These are phyloP conservation scores for Zangia roseola DNA, from an alignment of 768 basidiomycete species.

Conservation along the genomic window DNA sequence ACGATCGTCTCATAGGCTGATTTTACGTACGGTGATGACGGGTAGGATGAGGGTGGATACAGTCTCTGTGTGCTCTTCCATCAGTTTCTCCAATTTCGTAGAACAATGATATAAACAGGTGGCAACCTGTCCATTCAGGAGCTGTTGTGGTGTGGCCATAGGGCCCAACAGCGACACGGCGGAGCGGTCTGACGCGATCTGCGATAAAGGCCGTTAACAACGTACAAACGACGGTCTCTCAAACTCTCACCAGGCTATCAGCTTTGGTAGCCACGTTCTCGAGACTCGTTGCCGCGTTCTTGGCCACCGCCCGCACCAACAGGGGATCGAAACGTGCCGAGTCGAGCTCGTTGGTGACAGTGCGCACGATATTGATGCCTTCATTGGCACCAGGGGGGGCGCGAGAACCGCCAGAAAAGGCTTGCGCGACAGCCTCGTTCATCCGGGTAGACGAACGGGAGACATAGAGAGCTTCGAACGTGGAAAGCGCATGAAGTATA, in stretches of 20 bases:
- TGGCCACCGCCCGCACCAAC: constrained; percentile 75
- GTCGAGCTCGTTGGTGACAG: constrained; percentile 79
- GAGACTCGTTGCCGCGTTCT: constrained; percentile 63
- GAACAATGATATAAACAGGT: constrained; percentile 51
- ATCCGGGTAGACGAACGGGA: constrained; percentile 79
- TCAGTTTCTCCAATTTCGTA: constrained; percentile 23
- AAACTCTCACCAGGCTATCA: constrained; percentile 62
- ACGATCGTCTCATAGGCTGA: neutral
- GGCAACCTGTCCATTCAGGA: constrained; percentile 73
- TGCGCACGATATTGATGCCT: constrained; percentile 72
- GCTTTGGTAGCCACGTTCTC: constrained; percentile 64
- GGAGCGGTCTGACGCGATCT: constrained; percentile 73
- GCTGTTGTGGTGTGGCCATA: constrained; percentile 73
- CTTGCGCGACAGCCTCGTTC: constrained; percentile 76
- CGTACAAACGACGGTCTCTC: neutral
- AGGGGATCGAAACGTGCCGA: constrained; percentile 66
- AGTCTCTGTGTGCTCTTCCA: constrained; percentile 28
- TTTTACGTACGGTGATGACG: constrained; percentile 53
- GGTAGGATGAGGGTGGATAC: constrained; percentile 57
- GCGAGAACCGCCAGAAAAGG: constrained; percentile 70
- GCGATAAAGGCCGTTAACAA: neutral
- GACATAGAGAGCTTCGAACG: constrained; percentile 87
- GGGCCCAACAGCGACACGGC: constrained; percentile 76
- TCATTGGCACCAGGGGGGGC: constrained; percentile 73
- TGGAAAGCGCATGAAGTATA: constrained; percentile 76